Percentiles rank a stretch among this genome's conserved stretches.
phyloP scores from a whole-genome alignment of 2,329 filamentous ascomycete species.

The Alternaria sp. region DNA sequence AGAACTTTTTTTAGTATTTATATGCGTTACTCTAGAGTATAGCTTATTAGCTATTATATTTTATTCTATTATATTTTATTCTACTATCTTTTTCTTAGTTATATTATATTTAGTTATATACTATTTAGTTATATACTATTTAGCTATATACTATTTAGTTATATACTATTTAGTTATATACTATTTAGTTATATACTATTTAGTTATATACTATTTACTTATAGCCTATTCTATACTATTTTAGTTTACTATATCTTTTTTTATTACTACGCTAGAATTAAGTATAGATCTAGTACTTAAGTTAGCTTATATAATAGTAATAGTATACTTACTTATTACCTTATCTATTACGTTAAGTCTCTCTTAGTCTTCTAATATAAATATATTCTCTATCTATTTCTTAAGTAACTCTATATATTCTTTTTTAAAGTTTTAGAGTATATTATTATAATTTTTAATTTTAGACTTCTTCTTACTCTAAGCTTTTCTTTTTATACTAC shows the following conservation, averaged over 20 bases:
- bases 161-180: background rate
- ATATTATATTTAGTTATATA: background rate
- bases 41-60: background rate
- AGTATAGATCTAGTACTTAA: background rate
- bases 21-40: background rate
- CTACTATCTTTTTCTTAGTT: background rate
- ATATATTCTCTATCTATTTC: background rate
- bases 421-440: slow-evolving; percentile 3
- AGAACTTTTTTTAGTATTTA: background rate
- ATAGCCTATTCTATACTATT: background rate
- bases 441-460: background rate
- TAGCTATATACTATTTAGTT: background rate
- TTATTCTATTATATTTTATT: background rate
- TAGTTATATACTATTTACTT: background rate
- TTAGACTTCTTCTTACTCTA: background rate
- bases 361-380: background rate
- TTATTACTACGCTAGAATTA: background rate
- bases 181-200: background rate
- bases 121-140: too few species aligned
- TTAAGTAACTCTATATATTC: slow-evolving; percentile 2
- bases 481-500: background rate
- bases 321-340: background rate
- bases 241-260: background rate
- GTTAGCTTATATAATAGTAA: background rate
- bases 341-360: background rate